These are phyloP conservation scores for Turnera subulata DNA, from an alignment of 345 rosid genomes.

Conservation along the genomic window DNA sequence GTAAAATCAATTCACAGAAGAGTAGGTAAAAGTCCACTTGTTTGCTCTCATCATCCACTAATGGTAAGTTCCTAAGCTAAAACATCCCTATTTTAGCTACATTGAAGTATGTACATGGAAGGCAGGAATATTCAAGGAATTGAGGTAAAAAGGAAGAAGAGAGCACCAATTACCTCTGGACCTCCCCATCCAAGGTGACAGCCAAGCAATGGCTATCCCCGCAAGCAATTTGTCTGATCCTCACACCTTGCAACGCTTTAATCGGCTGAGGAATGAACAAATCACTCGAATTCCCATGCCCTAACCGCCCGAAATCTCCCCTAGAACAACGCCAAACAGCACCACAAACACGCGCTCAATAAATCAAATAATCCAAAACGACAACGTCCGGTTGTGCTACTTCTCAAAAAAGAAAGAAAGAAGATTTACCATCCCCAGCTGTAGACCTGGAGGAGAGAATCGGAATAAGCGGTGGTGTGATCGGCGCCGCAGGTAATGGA, in stretches of 20 bases:
- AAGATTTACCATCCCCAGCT: constrained; percentile 72
- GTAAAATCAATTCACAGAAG: too few relatives aligned
- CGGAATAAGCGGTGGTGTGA: constrained; percentile 80
- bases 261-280: constrained; percentile 88
- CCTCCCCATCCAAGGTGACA: constrained; percentile 84
- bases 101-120: too few relatives aligned
- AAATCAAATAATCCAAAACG: not conserved
- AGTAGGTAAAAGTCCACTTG: too few relatives aligned
- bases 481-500: constrained; percentile 94
- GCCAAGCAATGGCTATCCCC: constrained; percentile 99
- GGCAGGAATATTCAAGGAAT: too few relatives aligned
- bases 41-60: too few relatives aligned
- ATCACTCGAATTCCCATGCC: constrained; percentile 96
- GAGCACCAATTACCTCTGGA: constrained; percentile 65
- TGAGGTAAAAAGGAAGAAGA: not conserved
- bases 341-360: not conserved
- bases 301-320: constrained; percentile 99
- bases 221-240: constrained; percentile 91
- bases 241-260: constrained; percentile 68
- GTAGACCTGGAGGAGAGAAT: constrained; percentile 55
- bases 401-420: constrained; percentile 1
- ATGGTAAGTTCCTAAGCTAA: too few relatives aligned
- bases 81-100: too few relatives aligned
- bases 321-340: constrained; percentile 34
- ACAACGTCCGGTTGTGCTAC: not conserved